These are phyloP conservation scores for Przewalskia tangutica DNA, from an alignment of 257 asterid genomes.

Conservation along the genomic window DNA sequence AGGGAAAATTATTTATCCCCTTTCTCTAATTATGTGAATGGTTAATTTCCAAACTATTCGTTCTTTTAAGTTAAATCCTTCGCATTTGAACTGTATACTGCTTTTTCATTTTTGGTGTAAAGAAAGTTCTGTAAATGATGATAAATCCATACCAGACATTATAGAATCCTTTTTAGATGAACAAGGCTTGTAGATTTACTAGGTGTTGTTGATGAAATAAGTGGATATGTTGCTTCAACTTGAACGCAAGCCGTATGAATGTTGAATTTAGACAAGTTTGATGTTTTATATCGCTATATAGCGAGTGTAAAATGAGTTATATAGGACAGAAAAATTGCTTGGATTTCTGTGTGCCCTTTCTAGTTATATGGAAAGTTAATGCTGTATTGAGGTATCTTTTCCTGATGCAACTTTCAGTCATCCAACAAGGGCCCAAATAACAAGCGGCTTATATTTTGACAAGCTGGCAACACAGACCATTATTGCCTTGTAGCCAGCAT, in stretches of 20 bases:
- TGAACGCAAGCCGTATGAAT: too few relatives aligned
- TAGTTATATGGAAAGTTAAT: background rate
- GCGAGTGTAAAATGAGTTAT: background rate
- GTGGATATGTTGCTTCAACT: background rate
- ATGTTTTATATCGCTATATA: background rate
- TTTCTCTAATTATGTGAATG: background rate
- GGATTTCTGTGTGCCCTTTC: background rate
- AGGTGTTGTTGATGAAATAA: background rate
- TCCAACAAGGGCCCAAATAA: too few relatives aligned
- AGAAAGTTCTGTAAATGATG: too few relatives aligned
- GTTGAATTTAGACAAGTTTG: background rate
- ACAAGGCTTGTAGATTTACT: background rate
- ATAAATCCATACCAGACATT: too few relatives aligned
- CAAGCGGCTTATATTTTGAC: too few relatives aligned
- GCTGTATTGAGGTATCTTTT: too few relatives aligned
- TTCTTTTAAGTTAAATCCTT: background rate
- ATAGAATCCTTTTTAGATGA: background rate
- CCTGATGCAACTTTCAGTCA: too few relatives aligned
- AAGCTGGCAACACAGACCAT: too few relatives aligned
- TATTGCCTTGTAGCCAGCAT: too few relatives aligned
- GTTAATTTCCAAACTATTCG: background rate
- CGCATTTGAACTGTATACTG: background rate
- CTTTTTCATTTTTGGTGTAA: too few relatives aligned
- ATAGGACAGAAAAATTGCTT: background rate
- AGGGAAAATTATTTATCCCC: background rate